A percentile compares a stretch with the other conserved stretches of the same genome.
Evolutionary conservation across 1,139 yeast genomes (phyloP).

Genomic region (Eremothecium gossypii): DNA sequence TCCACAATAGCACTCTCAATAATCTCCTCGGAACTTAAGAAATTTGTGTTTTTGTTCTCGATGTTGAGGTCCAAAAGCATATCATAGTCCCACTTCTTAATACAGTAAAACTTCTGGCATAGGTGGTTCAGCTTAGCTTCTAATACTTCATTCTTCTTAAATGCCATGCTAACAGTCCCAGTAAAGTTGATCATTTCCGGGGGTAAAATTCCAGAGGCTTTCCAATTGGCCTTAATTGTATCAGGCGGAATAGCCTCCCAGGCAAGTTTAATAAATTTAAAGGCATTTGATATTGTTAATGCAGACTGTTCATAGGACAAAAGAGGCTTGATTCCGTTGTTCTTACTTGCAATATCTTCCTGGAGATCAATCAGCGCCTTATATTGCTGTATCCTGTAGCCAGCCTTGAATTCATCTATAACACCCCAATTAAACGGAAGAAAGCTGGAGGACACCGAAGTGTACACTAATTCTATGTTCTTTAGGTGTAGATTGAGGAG

Average conservation of each 20-base stretch:
- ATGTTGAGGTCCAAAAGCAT: slow-evolving; percentile 48
- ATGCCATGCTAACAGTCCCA: slow-evolving; percentile 28
- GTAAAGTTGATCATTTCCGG: slow-evolving; percentile 22
- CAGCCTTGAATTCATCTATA: slow-evolving; percentile 50
- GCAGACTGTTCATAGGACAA: slow-evolving; percentile 33
- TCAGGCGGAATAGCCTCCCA: slow-evolving; percentile 45
- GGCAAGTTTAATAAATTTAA: slow-evolving; percentile 48
- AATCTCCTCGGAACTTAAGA: slow-evolving; percentile 54
- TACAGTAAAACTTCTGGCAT: slow-evolving; percentile 39
- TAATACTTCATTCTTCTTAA: slow-evolving; percentile 29
- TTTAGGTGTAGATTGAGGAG: slow-evolving; percentile 47
- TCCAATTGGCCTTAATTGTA: slow-evolving; percentile 46
- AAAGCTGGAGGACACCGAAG: slow-evolving; percentile 35
- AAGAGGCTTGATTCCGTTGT: slow-evolving; percentile 13
- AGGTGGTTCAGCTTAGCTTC: slow-evolving; percentile 35
- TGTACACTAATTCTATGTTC: slow-evolving; percentile 40
- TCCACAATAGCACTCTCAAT: slow-evolving; percentile 55
- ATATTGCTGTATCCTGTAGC: slow-evolving; percentile 53
- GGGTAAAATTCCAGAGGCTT: slow-evolving; percentile 35
- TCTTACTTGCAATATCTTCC: slow-evolving; percentile 25
- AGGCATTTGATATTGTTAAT: slow-evolving; percentile 45
- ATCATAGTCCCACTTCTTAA: slow-evolving; percentile 52
- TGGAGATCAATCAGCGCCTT: slow-evolving; percentile 37
- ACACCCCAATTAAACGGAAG: slow-evolving; percentile 61
- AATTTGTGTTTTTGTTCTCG: slow-evolving; percentile 47